Evolutionary conservation across 1,139 yeast genomes (phyloP).

Genomic region (Keqinozyma sinolaborantium): DNA sequence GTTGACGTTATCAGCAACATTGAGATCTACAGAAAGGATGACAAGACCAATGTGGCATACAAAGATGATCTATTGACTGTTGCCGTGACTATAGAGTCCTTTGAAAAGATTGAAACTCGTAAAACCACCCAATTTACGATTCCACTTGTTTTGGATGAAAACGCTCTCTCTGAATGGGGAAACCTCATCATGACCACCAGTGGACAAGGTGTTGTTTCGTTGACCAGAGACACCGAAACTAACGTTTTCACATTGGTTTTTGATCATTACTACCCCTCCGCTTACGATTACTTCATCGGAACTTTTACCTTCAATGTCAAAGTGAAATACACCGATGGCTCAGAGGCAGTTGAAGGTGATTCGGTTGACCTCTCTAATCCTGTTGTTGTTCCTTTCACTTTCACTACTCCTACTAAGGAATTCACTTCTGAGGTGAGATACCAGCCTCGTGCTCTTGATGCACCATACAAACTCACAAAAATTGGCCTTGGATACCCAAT

Average conservation of each 20-base stretch:
- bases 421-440: constrained; percentile 1
- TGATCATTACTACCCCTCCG: not conserved
- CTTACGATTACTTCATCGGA: not conserved
- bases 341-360: too few species aligned
- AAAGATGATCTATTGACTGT: not conserved
- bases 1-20: not conserved
- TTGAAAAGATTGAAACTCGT: not conserved
- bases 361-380: not conserved
- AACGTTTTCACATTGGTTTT: constrained; percentile 1
- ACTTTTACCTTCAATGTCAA: constrained; percentile 1
- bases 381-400: not conserved
- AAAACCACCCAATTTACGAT: not conserved
- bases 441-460: not conserved
- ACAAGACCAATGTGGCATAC: not conserved
- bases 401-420: constrained; percentile 1
- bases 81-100: not conserved
- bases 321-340: not conserved
- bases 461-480: not conserved
- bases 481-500: not conserved
- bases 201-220: not conserved
- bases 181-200: not conserved
- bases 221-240: not conserved
- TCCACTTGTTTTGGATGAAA: not conserved
- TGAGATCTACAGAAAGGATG: not conserved
- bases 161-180: not conserved